phyloP scores from a whole-genome alignment of 768 basidiomycete genomes.

The Paxillus ammoniavirescens region DNA sequence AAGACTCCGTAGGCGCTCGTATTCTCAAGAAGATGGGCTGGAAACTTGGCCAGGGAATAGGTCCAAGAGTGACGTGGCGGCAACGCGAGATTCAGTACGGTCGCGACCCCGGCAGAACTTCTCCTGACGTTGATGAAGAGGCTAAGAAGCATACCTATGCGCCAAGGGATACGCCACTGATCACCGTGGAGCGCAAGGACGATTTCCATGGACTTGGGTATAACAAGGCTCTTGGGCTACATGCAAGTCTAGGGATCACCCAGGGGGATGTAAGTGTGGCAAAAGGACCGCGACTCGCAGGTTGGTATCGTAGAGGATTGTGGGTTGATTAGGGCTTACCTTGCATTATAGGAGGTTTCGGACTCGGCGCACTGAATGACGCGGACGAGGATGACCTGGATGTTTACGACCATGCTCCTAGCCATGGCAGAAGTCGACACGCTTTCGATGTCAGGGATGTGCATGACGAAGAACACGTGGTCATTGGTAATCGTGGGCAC shows the following conservation, averaged over 20 bases:
- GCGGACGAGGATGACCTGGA: constrained; percentile 93
- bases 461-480: constrained; percentile 60
- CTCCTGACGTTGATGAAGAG: constrained; percentile 67
- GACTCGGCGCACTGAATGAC: constrained; percentile 86
- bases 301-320: constrained; percentile 34
- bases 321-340: neutral
- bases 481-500: constrained; percentile 33
- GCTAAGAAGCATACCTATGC: constrained; percentile 86
- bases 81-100: constrained; percentile 73
- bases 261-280: constrained; percentile 17
- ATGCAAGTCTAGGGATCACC: constrained; percentile 51
- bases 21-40: constrained; percentile 96
- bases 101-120: constrained; percentile 38
- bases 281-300: constrained; percentile 54
- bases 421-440: constrained; percentile 43
- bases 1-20: constrained; percentile 79
- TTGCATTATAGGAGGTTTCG: constrained; percentile 67
- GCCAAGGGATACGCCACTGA: constrained; percentile 70
- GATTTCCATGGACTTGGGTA: constrained; percentile 84
- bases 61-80: constrained; percentile 78
- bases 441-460: constrained; percentile 66
- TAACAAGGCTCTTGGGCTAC: constrained; percentile 57
- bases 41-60: constrained; percentile 90
- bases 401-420: constrained; percentile 58
- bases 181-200: constrained; percentile 66